Base-by-base conservation (phyloP, 2,329 filamentous ascomycete genomes). In the Hymenoscyphus infarciens region DNA sequence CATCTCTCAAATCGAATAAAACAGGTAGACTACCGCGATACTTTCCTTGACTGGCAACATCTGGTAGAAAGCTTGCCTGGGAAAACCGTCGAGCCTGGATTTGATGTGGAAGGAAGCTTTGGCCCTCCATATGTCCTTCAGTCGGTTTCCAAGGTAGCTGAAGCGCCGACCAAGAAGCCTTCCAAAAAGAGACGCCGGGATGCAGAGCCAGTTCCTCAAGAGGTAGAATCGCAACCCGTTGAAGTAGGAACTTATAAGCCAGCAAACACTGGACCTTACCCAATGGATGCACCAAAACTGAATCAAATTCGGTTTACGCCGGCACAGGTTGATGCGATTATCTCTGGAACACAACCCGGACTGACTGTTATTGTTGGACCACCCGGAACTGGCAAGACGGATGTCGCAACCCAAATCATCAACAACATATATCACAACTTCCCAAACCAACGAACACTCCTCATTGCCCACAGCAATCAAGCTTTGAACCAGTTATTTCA, bases 391-490 rank as follows among this genome's bases (percentile, higher is more conserved):
- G 95, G 96, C 66, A 99, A 99, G 80, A 99, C 95, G n/a, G 95
- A 99, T 76, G 95, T 99, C 60, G 93, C 92, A 56, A 97, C 94
- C 4, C 95, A 99, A 76, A 96, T 98, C 74, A 99, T 99, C 78
- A 97, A 91, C 79, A 97, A 98, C 75, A 90, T 99, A 70, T 99
- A 99, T 74, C 94, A 98, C 80, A 97, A 98, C 77, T 99, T 97
- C 74, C 93, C 95, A 7, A 82, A 88, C 67, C 92, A 99, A 75
- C 89, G 92, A 70, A 99, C 95, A 0, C 80, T 99, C 19, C 85
- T 99, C 49, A 87, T 99, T 67, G 95, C 95, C 4, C 95, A 99
- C 75, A 98, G 94, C 77, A 99, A 99, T 73, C 96, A 99, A 75
- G 96, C 95, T 1, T 81, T 99, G 10, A 99, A 99, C 72, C 95